phyloP scores from a whole-genome alignment of 2,329 filamentous ascomycete genomes.

The Fusarium sp. region DNA sequence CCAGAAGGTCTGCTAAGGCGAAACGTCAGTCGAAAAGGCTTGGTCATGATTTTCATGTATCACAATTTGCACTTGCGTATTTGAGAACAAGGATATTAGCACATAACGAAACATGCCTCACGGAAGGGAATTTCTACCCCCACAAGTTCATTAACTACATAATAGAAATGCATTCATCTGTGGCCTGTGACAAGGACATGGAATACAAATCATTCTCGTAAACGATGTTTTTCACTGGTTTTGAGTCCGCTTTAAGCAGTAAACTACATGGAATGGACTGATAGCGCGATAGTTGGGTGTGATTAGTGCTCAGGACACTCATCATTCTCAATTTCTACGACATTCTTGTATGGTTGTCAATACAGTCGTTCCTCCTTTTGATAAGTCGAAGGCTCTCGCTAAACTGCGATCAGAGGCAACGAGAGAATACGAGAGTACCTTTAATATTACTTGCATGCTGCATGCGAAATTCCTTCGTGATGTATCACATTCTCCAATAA shows the following conservation, averaged over 20 bases:
- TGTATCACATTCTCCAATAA: constrained; percentile 12
- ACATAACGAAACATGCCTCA: background rate
- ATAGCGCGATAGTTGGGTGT: background rate
- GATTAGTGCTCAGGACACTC: background rate
- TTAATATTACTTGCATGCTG: background rate
- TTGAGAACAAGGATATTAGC: background rate
- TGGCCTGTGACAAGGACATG: background rate
- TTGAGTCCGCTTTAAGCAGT: background rate
- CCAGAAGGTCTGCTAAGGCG: background rate
- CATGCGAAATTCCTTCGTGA: constrained; percentile 15
- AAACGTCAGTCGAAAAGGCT: background rate
- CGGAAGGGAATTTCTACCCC: background rate
- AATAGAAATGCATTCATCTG: background rate
- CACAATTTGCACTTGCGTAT: background rate
- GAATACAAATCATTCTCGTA: background rate
- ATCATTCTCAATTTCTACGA: background rate
- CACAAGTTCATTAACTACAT: background rate
- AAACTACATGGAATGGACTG: background rate
- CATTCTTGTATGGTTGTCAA: background rate
- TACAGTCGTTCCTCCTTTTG: background rate
- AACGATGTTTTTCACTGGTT: background rate
- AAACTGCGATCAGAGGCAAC: background rate
- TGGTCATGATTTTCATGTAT: background rate
- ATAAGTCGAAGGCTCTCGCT: background rate
- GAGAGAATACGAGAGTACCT: background rate